Percentiles rank a stretch among this genome's conserved stretches.
Evolutionary conservation across 2,329 filamentous ascomycete species (phyloP).

Genomic region (Clonostachys rosea): DNA sequence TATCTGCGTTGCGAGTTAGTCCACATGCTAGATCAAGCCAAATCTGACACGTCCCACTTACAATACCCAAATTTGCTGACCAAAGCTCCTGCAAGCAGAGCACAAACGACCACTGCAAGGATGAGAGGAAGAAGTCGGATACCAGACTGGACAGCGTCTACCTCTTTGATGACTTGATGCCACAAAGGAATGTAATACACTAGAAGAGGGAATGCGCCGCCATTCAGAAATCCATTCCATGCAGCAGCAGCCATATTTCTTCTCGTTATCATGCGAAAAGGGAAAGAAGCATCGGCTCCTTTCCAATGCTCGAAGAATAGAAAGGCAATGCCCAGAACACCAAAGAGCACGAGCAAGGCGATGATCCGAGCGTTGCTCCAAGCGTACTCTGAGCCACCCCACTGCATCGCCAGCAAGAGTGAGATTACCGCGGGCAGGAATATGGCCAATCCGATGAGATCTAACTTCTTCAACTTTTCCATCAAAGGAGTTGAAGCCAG

Average conservation of each 20-base stretch:
- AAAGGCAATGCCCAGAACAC: slow-evolving; percentile 32
- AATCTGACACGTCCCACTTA: too few relatives aligned
- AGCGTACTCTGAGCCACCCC: slow-evolving; percentile 26
- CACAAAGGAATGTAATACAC: neutral
- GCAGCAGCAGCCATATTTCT: slow-evolving; percentile 24
- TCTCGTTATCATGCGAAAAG: slow-evolving; percentile 27
- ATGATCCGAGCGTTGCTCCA: slow-evolving; percentile 24
- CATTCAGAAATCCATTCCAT: slow-evolving; percentile 6
- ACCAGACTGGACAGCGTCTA: slow-evolving; percentile 19
- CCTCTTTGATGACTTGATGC: neutral
- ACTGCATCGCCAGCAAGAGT: slow-evolving; percentile 38
- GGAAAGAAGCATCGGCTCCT: slow-evolving; percentile 24
- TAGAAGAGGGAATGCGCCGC: neutral
- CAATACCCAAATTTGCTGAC: slow-evolving; percentile 20
- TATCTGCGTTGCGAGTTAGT: slow-evolving; percentile 3
- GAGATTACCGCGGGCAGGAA: slow-evolving; percentile 23
- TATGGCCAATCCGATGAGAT: slow-evolving; percentile 9
- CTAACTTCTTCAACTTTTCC: slow-evolving; percentile 9
- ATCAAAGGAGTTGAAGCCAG: neutral
- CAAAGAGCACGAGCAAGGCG: slow-evolving; percentile 20
- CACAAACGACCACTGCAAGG: slow-evolving; percentile 23
- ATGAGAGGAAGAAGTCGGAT: slow-evolving; percentile 32
- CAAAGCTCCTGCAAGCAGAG: slow-evolving; percentile 34
- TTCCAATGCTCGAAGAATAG: slow-evolving; percentile 21
- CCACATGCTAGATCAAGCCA: too few relatives aligned